Conservation (phyloP, 805 yeast genomes). For the Wickerhamiella sorbophila region DNA sequence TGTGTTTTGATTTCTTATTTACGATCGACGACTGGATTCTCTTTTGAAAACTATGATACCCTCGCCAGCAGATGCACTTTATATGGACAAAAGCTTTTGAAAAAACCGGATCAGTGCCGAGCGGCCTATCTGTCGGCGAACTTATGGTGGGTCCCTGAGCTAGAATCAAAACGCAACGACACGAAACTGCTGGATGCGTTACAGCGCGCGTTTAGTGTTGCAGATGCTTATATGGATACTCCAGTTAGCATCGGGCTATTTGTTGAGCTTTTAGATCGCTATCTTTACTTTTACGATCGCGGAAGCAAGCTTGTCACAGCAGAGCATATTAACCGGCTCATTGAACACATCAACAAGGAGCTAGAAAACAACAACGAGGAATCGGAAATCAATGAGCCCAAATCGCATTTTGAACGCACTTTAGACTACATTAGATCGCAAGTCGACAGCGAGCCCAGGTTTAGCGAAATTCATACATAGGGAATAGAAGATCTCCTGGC, state of each 20-base stretch:
- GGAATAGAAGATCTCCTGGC: neutral
- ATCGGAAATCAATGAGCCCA: conserved; percentile 27
- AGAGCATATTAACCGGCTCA: conserved; percentile 69
- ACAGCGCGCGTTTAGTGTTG: conserved; percentile 75
- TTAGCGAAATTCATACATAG: neutral
- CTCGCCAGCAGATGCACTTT: conserved; percentile 74
- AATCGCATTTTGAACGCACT: conserved; percentile 55
- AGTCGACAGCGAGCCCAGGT: conserved; percentile 54
- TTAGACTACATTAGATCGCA: conserved; percentile 56
- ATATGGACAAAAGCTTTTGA: conserved; percentile 75
- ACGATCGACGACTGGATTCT: conserved; percentile 38
- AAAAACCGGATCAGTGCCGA: conserved; percentile 90
- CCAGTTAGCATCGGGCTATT: conserved; percentile 65
- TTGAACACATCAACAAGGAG: conserved; percentile 49
- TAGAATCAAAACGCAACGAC: conserved; percentile 7
- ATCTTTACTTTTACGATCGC: conserved; percentile 71
- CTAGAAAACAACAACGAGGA: conserved; percentile 23
- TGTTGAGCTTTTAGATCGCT: conserved; percentile 77
- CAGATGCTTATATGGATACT: conserved; percentile 84
- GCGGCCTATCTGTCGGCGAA: conserved; percentile 80
- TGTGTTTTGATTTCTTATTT: conserved; percentile 36
- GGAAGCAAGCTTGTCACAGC: conserved; percentile 57
- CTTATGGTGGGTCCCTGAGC: conserved; percentile 69
- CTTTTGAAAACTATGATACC: conserved; percentile 59
- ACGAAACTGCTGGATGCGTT: conserved; percentile 73